Evolutionary conservation across 1,139 yeast species (phyloP).

Genomic region (Hemisphaericaspora subhashii): DNA sequence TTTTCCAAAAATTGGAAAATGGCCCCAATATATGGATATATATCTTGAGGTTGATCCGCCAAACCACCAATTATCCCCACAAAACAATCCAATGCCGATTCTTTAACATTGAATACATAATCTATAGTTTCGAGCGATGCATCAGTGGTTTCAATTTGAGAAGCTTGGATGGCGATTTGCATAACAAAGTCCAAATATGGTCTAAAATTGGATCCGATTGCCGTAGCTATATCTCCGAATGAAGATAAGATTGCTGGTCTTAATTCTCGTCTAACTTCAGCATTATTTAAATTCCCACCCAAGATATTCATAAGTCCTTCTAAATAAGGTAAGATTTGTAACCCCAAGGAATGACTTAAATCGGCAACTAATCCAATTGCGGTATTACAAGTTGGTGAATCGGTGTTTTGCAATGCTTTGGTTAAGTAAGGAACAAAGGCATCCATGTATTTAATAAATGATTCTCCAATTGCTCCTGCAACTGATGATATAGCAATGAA

Average conservation of each 20-base stretch:
- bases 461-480: constrained; percentile 72
- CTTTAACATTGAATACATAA: constrained; percentile 70
- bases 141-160: constrained; percentile 53
- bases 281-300: constrained; percentile 67
- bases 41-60: constrained; percentile 62
- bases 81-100: constrained; percentile 89
- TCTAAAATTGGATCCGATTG: constrained; percentile 73
- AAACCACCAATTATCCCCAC: constrained; percentile 93
- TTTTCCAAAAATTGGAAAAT: constrained; percentile 69
- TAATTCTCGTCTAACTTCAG: constrained; percentile 71
- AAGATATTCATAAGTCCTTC: constrained; percentile 80
- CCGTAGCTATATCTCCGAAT: constrained; percentile 93
- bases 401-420: constrained; percentile 76
- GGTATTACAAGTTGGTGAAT: constrained; percentile 78
- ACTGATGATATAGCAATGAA: constrained; percentile 90
- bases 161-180: constrained; percentile 63
- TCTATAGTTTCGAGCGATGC: constrained; percentile 74
- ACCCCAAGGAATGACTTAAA: constrained; percentile 87
- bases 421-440: constrained; percentile 80
- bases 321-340: constrained; percentile 68
- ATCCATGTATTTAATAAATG: constrained; percentile 74
- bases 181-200: constrained; percentile 80
- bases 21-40: constrained; percentile 64
- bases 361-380: constrained; percentile 98
- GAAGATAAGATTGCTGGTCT: constrained; percentile 91